phyloP scores from a whole-genome alignment of 345 rosid species.

The Chamaenerion angustifolium region DNA sequence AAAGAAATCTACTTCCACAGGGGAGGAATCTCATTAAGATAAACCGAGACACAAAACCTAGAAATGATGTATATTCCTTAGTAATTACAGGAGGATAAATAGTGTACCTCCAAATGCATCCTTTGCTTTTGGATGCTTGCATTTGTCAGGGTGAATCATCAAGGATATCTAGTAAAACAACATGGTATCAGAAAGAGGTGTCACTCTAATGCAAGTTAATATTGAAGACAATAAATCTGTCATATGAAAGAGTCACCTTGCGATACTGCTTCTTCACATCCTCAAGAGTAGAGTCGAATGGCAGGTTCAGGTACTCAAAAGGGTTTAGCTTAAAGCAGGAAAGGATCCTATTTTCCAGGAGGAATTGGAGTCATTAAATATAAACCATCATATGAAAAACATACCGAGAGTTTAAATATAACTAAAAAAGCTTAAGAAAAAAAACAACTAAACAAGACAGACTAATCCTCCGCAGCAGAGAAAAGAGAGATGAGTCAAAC shows the following conservation, averaged over 20 bases:
- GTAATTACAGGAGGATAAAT: not conserved
- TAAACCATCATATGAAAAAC: too few species aligned
- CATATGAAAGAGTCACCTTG: slow-evolving; percentile 35
- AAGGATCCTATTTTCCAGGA: slow-evolving; percentile 51
- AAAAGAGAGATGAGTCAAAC: too few species aligned
- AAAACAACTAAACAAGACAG: too few species aligned
- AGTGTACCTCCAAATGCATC: slow-evolving; percentile 89
- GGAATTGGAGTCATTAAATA: too few species aligned
- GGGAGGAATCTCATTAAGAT: not conserved
- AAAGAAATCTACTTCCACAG: too few species aligned
- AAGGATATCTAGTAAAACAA: slow-evolving; percentile 50
- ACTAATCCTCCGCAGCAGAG: too few species aligned
- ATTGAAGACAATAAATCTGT: not conserved
- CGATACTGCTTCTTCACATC: slow-evolving; percentile 84
- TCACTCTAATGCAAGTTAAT: slow-evolving; percentile 1
- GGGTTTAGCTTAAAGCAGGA: slow-evolving; percentile 97
- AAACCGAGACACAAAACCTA: slow-evolving; percentile 1
- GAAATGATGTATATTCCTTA: not conserved
- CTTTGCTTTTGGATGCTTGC: slow-evolving; percentile 95
- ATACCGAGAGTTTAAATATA: too few species aligned
- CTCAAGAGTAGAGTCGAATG: slow-evolving; percentile 60
- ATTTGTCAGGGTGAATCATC: slow-evolving; percentile 95
- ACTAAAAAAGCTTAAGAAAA: too few species aligned
- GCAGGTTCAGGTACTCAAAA: slow-evolving; percentile 65
- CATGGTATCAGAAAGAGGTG: slow-evolving; percentile 8